phyloP scores from a whole-genome alignment of 2,329 filamentous ascomycete genomes.

The Colletotrichum ledebouriae region DNA sequence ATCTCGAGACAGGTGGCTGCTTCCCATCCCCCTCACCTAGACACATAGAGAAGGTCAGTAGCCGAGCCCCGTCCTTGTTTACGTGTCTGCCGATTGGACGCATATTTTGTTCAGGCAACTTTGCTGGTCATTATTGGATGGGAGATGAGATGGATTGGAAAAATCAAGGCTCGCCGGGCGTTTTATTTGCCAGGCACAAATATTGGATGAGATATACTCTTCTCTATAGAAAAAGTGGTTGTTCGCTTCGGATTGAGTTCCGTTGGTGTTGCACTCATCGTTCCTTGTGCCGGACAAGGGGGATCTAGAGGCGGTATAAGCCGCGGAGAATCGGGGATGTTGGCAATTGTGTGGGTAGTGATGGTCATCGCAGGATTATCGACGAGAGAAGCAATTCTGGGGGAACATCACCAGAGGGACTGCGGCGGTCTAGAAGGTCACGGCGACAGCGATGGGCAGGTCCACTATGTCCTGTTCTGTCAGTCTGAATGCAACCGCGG shows the following conservation, averaged over 20 bases:
- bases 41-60: too few relatives aligned
- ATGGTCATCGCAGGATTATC: neutral
- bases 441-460: too few relatives aligned
- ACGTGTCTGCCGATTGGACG: neutral
- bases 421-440: too few relatives aligned
- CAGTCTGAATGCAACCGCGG: constrained; percentile 7
- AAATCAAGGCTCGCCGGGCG: constrained; percentile 6
- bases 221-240: neutral
- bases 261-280: constrained; percentile 23
- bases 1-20: too few relatives aligned
- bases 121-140: neutral
- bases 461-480: too few relatives aligned
- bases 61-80: too few relatives aligned
- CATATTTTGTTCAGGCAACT: neutral
- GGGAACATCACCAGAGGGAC: too few relatives aligned
- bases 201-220: neutral
- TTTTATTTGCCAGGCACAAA: constrained; percentile 1
- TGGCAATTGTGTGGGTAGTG: too few relatives aligned
- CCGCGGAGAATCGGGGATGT: too few relatives aligned
- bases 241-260: constrained; percentile 30
- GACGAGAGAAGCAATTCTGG: too few relatives aligned
- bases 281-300: neutral
- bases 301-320: neutral
- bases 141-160: constrained; percentile 7
- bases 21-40: too few relatives aligned